A percentile compares a stretch with the other conserved stretches of the same genome.
Evolutionary conservation across 768 basidiomycete genomes (phyloP).

Genomic region (Phylloporus scabripes): DNA sequence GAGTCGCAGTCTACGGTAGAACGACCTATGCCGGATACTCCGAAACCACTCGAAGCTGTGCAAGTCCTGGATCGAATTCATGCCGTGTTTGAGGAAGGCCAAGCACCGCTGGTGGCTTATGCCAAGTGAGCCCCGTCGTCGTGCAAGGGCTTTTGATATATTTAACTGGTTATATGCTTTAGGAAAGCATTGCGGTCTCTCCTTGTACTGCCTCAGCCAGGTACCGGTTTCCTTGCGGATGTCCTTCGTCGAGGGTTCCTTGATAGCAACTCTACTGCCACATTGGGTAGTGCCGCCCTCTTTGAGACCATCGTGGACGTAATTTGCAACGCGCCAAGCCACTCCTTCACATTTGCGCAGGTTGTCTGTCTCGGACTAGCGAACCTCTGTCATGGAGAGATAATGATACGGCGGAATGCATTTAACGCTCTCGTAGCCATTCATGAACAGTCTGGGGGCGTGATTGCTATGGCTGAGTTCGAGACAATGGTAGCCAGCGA

Average conservation of each 20-base stretch:
- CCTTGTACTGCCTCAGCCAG: constrained; percentile 51
- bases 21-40: constrained; percentile 42
- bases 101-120: constrained; percentile 43
- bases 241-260: constrained; percentile 67
- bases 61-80: constrained; percentile 60
- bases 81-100: constrained; percentile 61
- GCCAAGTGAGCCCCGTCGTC: constrained; percentile 56
- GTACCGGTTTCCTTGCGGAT: constrained; percentile 55
- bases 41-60: constrained; percentile 48
- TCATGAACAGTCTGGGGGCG: constrained; percentile 62
- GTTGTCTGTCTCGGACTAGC: constrained; percentile 71
- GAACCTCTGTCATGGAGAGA: constrained; percentile 72
- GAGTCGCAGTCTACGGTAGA: constrained; percentile 60
- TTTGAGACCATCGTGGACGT: constrained; percentile 77
- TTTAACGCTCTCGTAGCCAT: constrained; percentile 72
- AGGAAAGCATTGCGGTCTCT: constrained; percentile 78
- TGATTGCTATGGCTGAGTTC: constrained; percentile 64
- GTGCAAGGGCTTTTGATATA: background rate
- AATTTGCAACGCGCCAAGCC: constrained; percentile 47
- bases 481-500: constrained; percentile 68
- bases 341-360: constrained; percentile 69
- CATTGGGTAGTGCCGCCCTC: constrained; percentile 55
- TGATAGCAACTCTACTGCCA: constrained; percentile 44
- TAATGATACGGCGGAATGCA: constrained; percentile 63
- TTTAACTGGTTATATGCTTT: constrained; percentile 3